Evolutionary conservation across 2,329 filamentous ascomycete genomes (phyloP).

Genomic region (Calonectria pseudoturangicola): DNA sequence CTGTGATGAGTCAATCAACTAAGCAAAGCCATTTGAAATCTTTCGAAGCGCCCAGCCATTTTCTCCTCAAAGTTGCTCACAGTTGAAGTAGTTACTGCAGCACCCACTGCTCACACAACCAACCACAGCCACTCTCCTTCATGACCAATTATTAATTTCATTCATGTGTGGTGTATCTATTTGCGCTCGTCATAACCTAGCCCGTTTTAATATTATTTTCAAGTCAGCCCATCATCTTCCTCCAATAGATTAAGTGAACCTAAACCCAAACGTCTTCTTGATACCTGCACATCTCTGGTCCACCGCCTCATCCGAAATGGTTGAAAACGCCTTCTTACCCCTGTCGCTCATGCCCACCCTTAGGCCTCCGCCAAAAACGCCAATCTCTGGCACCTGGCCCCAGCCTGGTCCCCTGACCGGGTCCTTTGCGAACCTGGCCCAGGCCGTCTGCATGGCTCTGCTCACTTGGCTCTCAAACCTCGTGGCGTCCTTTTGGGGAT

Average conservation of each 20-base stretch:
- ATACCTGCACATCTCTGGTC: constrained; percentile 7
- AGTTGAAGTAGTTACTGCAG: too few relatives aligned
- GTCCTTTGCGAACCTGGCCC: constrained; percentile 56
- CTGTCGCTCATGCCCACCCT: constrained; percentile 32
- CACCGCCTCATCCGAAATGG: not conserved
- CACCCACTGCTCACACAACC: too few relatives aligned
- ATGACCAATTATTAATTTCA: not conserved
- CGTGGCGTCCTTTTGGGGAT: constrained; percentile 43
- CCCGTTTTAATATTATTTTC: not conserved
- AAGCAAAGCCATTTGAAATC: too few relatives aligned
- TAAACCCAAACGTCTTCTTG: not conserved
- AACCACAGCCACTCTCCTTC: too few relatives aligned
- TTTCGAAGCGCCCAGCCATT: too few relatives aligned
- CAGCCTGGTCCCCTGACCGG: constrained; percentile 53
- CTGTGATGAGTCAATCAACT: too few relatives aligned
- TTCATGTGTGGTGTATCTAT: not conserved
- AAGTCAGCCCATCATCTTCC: too few relatives aligned
- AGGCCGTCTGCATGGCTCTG: constrained; percentile 53
- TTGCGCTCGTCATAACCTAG: not conserved
- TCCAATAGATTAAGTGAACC: not conserved
- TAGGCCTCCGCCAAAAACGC: constrained; percentile 52
- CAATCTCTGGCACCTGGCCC: constrained; percentile 47
- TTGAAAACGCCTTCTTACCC: constrained; percentile 15
- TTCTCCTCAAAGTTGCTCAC: too few relatives aligned
- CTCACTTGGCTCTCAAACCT: constrained; percentile 47